Evolutionary conservation across 2,329 filamentous ascomycete genomes (phyloP), one percentile per base, ranked within the genome.

Genomic region (Drechmeria coniospora): DNA sequence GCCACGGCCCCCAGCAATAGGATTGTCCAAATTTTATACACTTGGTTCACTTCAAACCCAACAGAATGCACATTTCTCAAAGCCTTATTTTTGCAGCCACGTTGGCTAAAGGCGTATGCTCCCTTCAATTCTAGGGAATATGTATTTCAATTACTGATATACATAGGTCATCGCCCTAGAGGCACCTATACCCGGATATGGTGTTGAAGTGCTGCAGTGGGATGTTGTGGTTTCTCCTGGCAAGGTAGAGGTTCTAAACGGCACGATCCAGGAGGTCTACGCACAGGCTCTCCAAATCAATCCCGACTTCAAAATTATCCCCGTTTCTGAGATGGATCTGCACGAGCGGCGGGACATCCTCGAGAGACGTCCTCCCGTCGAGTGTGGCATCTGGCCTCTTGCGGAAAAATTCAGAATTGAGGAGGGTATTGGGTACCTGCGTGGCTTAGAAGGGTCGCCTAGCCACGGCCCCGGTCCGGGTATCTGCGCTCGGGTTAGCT

Each of bases 221-320:
- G n/a, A n/a, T n/a, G n/a, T n/a, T n/a, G 29, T 38, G 28, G 32
- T 34, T 4, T 25, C 24, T 8, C 32, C 31, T 2, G 30, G 32
- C 15, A 30, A 26, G 6, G 26, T 19, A 15, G 14, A 36, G 11
- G 27, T 23, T 17, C 22, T 39, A 7, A 32, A 28, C 15, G 36
- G 38, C 25, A 38, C 37, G 11, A 26, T 38, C 20, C 27, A 38
- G 24, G 29, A 38, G 19, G 29, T 39, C 9, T 27, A 33, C 28
- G 25, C 26, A 10, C 34, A 36, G 25, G 26, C 34, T 11, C 17
- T 30, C 14, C 10, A 28, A 22, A 23, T 35, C 27, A 36, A 40
- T 27, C 31, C 30, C n/a, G n/a, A n/a, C n/a, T n/a, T n/a, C n/a
- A n/a, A n/a, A n/a, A n/a, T 21, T n/a, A 15, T 20, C 9, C 32